These are phyloP conservation scores for Cercospora citrullina DNA, from an alignment of 2,329 filamentous ascomycete species.

Conservation along the genomic window DNA sequence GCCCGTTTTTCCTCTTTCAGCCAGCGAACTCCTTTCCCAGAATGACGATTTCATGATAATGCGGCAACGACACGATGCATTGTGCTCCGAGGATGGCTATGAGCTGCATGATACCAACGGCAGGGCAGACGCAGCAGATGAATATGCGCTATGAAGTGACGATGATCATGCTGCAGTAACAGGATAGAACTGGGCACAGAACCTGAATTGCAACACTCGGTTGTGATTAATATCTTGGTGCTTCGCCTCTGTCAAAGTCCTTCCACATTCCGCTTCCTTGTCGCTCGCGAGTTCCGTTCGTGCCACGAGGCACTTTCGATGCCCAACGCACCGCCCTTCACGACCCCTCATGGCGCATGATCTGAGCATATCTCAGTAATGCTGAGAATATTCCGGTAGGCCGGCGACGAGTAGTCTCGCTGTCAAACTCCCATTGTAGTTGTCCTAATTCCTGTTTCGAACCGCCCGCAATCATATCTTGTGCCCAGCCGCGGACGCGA, in stretches of 20 bases:
- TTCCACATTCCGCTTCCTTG: not conserved
- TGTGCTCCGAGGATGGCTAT: constrained; percentile 2
- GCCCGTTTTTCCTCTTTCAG: not conserved
- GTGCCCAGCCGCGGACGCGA: not conserved
- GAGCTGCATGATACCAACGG: constrained; percentile 21
- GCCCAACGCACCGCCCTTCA: not conserved
- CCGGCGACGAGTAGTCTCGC: not conserved
- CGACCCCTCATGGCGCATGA: not conserved
- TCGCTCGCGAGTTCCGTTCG: not conserved
- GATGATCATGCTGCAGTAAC: not conserved
- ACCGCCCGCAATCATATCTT: not conserved
- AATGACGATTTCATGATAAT: constrained; percentile 15
- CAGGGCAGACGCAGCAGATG: constrained; percentile 12
- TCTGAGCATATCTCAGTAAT: not conserved
- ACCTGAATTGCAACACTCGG: not conserved
- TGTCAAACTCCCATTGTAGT: not conserved
- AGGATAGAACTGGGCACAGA: not conserved
- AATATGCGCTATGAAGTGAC: constrained; percentile 16
- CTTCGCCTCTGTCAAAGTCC: not conserved
- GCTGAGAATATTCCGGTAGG: not conserved
- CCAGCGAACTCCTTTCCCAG: not conserved
- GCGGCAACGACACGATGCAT: constrained; percentile 15
- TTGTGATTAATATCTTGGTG: not conserved
- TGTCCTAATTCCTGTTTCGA: not conserved
- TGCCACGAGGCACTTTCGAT: not conserved